Evolutionary conservation across 2,329 filamentous ascomycete species (phyloP), one percentile per base, ranked within the genome.

Genomic region (Neonectria sp.): DNA sequence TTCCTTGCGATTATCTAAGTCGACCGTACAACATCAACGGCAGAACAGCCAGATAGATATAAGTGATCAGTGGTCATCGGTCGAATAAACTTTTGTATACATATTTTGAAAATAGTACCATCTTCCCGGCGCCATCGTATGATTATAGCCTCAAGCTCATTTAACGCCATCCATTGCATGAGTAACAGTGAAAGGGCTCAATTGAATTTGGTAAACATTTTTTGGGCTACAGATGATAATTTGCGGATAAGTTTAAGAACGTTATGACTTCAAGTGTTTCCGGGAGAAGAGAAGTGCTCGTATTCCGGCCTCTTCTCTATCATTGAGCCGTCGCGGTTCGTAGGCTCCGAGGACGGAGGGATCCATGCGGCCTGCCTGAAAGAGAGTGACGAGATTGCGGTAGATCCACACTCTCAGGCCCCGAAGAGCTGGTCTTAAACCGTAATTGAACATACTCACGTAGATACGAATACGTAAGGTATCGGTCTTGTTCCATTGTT

Each of bases 1-100:
- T 37, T 58, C 43, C 55, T n/a, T 24, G 40, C 21, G 37, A 48
- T 31, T 33, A 53, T 52, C 15, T 13, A 35, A 35, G n/a, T 53
- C 17, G 7, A 15, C 33, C n/a, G 31, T 13, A 51, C n/a, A 35
- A 24, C 17, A 35, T 11, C 29, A 13, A 53, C 13, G 31, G 37
- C n/a, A 21, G 12, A 15, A 24, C 12, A 24, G 12, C 29, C 4
- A n/a, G 2, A 24, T 21, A n/a, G 2, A 24, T 21, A 33, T 11
- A 35, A 21, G n/a, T 15, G 29, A 53, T 8, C 12, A 29, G n/a
- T 12, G 12, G n/a, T 7, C 12, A 21, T 21, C n/a, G 15, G 11
- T 35, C 11, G 2, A 5, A 11, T 35, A 1, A 1, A 35, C 4
- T 35, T 35, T 12, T 35, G 11, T 35, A 13, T 13, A 35, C 33